Base-by-base conservation (phyloP, 2,329 filamentous ascomycete genomes). In the Nothomitra cinnamomea region DNA sequence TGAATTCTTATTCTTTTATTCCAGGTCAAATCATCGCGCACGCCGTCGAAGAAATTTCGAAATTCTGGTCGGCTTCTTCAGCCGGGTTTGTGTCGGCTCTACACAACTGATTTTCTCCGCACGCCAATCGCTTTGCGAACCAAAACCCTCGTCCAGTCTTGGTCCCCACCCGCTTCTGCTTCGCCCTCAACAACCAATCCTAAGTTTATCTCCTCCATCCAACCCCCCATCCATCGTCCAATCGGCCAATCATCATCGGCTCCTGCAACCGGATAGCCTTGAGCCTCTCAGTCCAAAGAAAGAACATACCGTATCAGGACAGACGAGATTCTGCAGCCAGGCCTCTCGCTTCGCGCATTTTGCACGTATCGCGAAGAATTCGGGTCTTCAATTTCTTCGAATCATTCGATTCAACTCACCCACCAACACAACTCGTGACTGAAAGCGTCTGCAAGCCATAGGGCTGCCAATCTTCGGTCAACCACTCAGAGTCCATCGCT, bases 381-480 rank as follows among this genome's bases (percentile, higher is more conserved):
- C 24, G 24, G 6, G 7, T 32, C 24, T 35, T 35, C 45, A 17
- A 17, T 28, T 49, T 35, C 45, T 49, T 49, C 45, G 45, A 49
- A 49, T 49, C 45, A 49, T 49, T 49, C 45, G 45, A 49, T 28
- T 49, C 45, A 49, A 32, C 24, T 17, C 24, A 17, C 45, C 45
- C 45, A 32, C 45, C 45, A 49, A 41, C 50, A 32, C 21, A 41
- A 40, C 50, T 52, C 50, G 50, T 52, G 50, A 52, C 40, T 28
- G 50, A n/a, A 41, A 40, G 32, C 40, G 32, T 43, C 50, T 52
- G 50, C 50, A 28, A 43, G 40, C 12, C 35, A 52, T 52, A 52
- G 50, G 50, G 50, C 50, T 52, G 21, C n/a, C 21, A 25, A 35
- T 28, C 45, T 22, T 35, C 32, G 22, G 22, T 48, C 28, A 17